A percentile compares a stretch with the other conserved stretches of the same genome.
Conservation (phyloP, 805 yeast species). For the Teunomyces stri region DNA sequence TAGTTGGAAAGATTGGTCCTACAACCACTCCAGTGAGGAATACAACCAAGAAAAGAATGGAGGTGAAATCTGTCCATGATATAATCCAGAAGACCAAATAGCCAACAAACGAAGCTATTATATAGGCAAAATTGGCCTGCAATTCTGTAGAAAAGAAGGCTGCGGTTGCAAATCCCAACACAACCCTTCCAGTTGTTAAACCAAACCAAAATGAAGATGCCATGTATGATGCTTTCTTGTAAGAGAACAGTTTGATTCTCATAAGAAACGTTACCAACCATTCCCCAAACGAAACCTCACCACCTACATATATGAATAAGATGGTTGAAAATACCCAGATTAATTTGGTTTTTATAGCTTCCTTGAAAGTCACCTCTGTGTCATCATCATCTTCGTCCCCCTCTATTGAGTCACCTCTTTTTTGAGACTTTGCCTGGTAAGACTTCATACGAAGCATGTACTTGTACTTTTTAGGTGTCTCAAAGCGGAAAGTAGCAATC, state of each 20-base stretch:
- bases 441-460: constrained; percentile 31
- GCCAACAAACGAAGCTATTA: constrained; percentile 28
- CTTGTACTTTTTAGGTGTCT: constrained; percentile 44
- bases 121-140: constrained; percentile 42
- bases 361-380: constrained; percentile 22
- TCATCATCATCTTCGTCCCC: background rate
- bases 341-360: constrained; percentile 31
- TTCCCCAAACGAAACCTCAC: constrained; percentile 51
- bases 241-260: constrained; percentile 36
- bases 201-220: constrained; percentile 54
- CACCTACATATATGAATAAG: constrained; percentile 50
- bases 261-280: constrained; percentile 51
- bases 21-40: constrained; percentile 47
- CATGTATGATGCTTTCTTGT: constrained; percentile 42
- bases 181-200: constrained; percentile 47
- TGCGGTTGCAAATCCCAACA: constrained; percentile 54
- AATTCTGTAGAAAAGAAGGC: constrained; percentile 47
- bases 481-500: constrained; percentile 34
- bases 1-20: constrained; percentile 64
- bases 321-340: constrained; percentile 42
- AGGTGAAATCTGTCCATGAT: constrained; percentile 26
- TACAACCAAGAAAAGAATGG: constrained; percentile 32
- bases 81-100: constrained; percentile 28
- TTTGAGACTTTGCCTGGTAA: constrained; percentile 28
- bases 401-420: constrained; percentile 10